phyloP scores from a whole-genome alignment of 306 rosid genomes.

The Citrullus colocynthis region DNA sequence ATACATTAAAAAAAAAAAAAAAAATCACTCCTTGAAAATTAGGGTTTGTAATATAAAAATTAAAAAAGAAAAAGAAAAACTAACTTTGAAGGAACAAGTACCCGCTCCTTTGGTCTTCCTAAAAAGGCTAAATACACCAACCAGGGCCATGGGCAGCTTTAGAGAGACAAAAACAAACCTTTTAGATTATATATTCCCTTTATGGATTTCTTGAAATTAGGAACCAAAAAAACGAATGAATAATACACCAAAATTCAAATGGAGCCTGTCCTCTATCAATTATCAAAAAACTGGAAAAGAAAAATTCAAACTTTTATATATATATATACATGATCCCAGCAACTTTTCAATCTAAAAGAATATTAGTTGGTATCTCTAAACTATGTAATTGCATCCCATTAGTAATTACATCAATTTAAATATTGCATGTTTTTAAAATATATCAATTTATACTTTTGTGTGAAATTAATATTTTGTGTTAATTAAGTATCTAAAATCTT shows the following conservation, averaged over 20 bases:
- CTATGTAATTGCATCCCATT: too few relatives aligned
- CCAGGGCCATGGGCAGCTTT: constrained; percentile 25
- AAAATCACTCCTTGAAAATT: not conserved
- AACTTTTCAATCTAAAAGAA: not conserved
- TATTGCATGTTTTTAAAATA: too few relatives aligned
- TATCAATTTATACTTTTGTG: too few relatives aligned
- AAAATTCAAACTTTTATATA: not conserved
- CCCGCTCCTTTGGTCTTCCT: constrained; percentile 44
- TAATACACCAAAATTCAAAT: not conserved
- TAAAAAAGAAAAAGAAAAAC: not conserved
- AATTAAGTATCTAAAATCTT: too few relatives aligned
- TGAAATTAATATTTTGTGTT: too few relatives aligned
- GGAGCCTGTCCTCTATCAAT: not conserved
- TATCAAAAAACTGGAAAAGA: not conserved
- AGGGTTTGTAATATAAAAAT: not conserved
- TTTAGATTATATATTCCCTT: not conserved
- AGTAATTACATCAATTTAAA: too few relatives aligned
- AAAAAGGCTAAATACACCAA: constrained; percentile 52
- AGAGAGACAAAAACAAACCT: constrained; percentile 33
- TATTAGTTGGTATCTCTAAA: too few relatives aligned
- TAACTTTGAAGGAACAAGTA: constrained; percentile 24
- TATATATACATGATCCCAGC: not conserved
- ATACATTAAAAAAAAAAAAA: too few relatives aligned
- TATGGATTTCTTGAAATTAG: not conserved
- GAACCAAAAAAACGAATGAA: not conserved